phyloP scores from a whole-genome alignment of 2,329 filamentous ascomycete genomes.

The Trichoderma sp. region DNA sequence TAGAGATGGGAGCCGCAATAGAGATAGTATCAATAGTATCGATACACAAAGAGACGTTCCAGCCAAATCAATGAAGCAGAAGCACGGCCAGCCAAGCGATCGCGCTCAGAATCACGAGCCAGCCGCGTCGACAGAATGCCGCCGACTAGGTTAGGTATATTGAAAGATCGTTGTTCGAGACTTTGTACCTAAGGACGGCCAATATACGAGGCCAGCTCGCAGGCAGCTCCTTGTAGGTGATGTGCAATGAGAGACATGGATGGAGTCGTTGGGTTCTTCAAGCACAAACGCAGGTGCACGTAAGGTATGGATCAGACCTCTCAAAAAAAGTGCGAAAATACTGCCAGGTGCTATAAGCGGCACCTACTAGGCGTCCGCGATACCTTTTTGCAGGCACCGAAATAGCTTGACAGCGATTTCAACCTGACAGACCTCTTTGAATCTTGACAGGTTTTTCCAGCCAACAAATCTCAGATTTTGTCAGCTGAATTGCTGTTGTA shows the following conservation, averaged over 20 bases:
- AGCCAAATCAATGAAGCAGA: neutral
- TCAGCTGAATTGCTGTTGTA: neutral
- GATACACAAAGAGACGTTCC: neutral
- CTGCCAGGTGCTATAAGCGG: neutral
- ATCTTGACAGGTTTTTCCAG: no score
- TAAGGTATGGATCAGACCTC: no score
- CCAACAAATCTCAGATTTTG: neutral
- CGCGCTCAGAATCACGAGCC: neutral
- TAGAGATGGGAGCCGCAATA: no score
- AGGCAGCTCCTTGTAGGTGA: neutral
- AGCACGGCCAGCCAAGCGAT: neutral
- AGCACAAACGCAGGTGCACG: neutral
- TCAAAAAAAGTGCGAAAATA: no score
- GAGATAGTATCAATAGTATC: neutral
- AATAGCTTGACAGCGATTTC: neutral
- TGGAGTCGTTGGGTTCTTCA: neutral
- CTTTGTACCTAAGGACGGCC: neutral
- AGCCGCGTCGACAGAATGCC: neutral
- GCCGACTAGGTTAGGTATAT: neutral
- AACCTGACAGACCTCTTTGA: neutral
- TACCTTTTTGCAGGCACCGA: neutral
- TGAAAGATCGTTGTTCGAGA: neutral
- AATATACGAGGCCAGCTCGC: neutral
- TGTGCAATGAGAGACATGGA: neutral
- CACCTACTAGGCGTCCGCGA: neutral